Percentiles rank a stretch among this genome's conserved stretches.
phyloP scores from a whole-genome alignment of 139 green algal genomes.

The Chlorella sp. region DNA sequence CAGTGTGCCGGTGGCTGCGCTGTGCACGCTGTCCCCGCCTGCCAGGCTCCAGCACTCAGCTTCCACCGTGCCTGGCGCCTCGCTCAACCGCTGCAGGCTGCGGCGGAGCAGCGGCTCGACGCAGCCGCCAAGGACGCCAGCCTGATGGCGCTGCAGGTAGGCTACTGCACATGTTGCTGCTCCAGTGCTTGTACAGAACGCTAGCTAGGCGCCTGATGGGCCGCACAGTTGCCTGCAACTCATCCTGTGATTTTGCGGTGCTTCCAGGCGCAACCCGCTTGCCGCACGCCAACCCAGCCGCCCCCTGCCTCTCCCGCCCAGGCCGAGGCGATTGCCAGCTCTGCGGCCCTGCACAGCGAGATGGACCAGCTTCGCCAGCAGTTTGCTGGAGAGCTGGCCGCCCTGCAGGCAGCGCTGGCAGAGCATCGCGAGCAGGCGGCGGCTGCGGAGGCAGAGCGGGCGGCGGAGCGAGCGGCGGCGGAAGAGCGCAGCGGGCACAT shows the following conservation, averaged over 20 bases:
- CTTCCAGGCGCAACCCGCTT: too few species aligned
- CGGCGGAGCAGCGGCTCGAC: constrained; percentile 45
- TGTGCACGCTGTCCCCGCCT: background rate
- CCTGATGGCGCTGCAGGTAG: constrained; percentile 28
- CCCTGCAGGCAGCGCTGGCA: constrained; percentile 20
- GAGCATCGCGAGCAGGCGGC: constrained; percentile 3
- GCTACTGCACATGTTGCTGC: too few species aligned
- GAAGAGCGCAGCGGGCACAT: constrained; percentile 48
- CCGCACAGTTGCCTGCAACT: too few species aligned
- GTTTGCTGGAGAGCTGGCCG: background rate
- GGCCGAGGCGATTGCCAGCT: background rate
- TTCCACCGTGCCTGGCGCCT: too few species aligned
- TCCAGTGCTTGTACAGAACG: too few species aligned
- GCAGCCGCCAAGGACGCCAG: constrained; percentile 43
- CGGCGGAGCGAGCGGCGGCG: constrained; percentile 34
- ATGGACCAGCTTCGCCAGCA: constrained; percentile 6
- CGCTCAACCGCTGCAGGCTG: constrained; percentile 22
- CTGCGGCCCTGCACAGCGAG: background rate
- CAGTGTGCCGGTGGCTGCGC: too few species aligned
- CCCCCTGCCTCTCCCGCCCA: background rate
- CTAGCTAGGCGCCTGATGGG: too few species aligned
- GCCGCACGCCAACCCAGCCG: too few species aligned
- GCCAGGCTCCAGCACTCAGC: background rate
- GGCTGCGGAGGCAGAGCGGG: constrained; percentile 21
- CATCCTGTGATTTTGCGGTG: too few species aligned